Evolutionary conservation across 23 red algal species (phyloP).

Genomic region (Gracilaria gracilis): DNA sequence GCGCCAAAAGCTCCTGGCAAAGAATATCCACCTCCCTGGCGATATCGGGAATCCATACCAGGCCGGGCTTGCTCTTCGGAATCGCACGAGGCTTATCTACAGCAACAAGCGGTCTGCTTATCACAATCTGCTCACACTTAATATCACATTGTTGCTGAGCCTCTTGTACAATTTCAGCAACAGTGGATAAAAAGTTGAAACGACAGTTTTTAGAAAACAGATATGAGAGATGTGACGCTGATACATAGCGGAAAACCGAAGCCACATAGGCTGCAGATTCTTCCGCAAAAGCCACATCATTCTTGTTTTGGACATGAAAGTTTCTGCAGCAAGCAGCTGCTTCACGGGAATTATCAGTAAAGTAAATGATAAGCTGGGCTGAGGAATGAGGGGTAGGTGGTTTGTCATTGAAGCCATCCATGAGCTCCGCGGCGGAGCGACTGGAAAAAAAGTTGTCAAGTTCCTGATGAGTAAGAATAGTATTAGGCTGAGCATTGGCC

Average conservation of each 20-base stretch:
- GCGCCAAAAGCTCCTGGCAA: conserved; percentile 40
- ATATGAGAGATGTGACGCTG: conserved; percentile 24
- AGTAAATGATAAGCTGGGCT: conserved; percentile 28
- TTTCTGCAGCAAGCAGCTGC: not conserved
- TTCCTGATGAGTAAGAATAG: not conserved
- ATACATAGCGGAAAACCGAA: conserved; percentile 33
- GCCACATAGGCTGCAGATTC: conserved; percentile 30
- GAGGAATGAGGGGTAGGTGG: not conserved
- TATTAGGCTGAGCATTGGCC: not conserved
- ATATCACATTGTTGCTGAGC: conserved; percentile 8
- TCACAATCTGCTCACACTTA: conserved; percentile 37
- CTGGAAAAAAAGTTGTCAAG: not conserved
- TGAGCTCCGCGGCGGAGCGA: not conserved
- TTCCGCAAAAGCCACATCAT: not conserved
- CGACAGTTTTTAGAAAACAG: conserved; percentile 50
- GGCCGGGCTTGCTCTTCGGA: not conserved
- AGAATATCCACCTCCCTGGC: conserved; percentile 58
- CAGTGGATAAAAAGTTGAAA: conserved; percentile 22
- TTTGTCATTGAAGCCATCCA: not conserved
- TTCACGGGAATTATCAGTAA: not conserved
- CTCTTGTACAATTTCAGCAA: conserved; percentile 1
- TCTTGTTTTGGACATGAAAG: not conserved
- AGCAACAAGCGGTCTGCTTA: conserved; percentile 37
- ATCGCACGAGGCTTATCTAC: conserved; percentile 21
- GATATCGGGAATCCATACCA: conserved; percentile 32